Evolutionary conservation across 768 basidiomycete species (phyloP).

Genomic region (Tylopilus felleus): DNA sequence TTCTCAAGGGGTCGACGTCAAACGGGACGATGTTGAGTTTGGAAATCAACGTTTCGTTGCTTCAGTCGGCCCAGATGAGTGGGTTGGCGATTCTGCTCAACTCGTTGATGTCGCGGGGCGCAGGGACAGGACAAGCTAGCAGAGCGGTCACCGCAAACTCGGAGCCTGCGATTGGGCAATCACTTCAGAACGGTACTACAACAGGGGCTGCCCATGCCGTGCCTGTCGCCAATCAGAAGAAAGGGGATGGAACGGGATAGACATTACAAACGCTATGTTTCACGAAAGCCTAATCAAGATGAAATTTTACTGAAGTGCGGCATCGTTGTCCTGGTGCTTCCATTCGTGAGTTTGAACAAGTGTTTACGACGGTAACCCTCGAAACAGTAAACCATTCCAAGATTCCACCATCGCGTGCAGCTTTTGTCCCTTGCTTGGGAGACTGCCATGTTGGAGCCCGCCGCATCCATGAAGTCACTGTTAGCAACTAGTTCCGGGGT

Average conservation of each 20-base stretch:
- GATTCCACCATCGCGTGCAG: too few relatives aligned
- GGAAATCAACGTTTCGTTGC: conserved; percentile 72
- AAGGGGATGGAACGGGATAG: conserved; percentile 23
- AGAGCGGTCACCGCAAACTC: conserved; percentile 3
- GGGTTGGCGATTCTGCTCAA: conserved; percentile 70
- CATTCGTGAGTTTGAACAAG: background rate
- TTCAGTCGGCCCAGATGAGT: conserved; percentile 75
- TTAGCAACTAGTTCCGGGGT: too few relatives aligned
- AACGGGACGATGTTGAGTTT: conserved; percentile 71
- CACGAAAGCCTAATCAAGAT: conserved; percentile 9
- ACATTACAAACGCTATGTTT: conserved; percentile 10
- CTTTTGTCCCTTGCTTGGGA: too few relatives aligned
- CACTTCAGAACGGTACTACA: conserved; percentile 14
- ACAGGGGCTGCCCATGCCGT: conserved; percentile 4
- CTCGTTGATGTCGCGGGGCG: conserved; percentile 56
- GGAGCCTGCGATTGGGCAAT: conserved; percentile 12
- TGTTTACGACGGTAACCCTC: background rate
- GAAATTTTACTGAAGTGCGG: background rate
- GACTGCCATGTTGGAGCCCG: too few relatives aligned
- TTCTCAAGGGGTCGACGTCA: conserved; percentile 66
- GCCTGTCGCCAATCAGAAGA: conserved; percentile 15
- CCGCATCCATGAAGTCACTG: too few relatives aligned
- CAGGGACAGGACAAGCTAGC: conserved; percentile 22
- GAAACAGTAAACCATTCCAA: too few relatives aligned
- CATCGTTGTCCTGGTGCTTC: background rate